Evolutionary conservation across 345 rosid genomes (phyloP), one percentile per base, ranked within the genome.

Genomic region (Viola odorata): DNA sequence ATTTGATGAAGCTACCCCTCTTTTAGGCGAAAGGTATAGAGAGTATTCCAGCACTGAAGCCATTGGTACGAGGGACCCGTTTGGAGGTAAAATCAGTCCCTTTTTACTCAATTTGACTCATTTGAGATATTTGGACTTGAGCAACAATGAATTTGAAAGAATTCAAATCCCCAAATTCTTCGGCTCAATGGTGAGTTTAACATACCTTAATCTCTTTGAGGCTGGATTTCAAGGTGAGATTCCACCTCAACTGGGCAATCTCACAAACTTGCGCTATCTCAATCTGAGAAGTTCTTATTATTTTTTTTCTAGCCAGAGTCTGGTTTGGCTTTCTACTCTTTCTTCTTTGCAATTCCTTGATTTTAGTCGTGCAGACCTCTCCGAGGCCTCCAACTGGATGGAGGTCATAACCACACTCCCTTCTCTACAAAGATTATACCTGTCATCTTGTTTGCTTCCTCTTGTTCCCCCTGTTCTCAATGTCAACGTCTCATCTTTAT

Each of bases 71-170:
- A 44, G 9, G 1, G 12, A 3, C 3, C 10, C 45, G 6, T 13
- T 64, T 0, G n/a, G 60, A 1, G 68, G 68, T 37, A 64, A 45
- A 11, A 23, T 64, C 5, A 64, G 14, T 55, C 15, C 8, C n/a
- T 55, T 55, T 45, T 64, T 64, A 12, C 68, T 64, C 17, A 14
- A 37, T 0, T 47, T 64, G 61, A 64, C 47, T 37, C 53, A 64
- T 47, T 17, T 64, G 37, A 16, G n/a, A 4, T 53, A 37, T n/a
- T n/a, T 55, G 32, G 61, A 64, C 45, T 54, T 64, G 7, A 54
- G 60, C 16, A 12, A 53, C 32, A 64, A 37, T 44, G 6, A 16
- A 8, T 55, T 64, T 64, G 5, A 37, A 3, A 7, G 58, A 15
- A 4, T 41, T 23, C 37, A 23, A 23, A 23, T 23, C 32, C 32